Conservation (phyloP, 371 early-diverging fungal genomes). For the Entomophthora muscae region DNA sequence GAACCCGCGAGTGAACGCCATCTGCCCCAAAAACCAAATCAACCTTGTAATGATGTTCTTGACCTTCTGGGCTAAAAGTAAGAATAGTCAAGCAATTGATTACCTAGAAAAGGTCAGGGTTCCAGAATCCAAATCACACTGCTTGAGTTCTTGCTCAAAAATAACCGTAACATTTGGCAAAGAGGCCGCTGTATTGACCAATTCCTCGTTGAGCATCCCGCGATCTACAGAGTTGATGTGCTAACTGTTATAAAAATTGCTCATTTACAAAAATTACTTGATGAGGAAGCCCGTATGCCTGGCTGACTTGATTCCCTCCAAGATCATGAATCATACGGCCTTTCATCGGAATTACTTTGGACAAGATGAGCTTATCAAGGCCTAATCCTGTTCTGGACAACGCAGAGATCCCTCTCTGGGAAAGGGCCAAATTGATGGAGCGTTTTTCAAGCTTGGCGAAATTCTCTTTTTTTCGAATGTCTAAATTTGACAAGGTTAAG, state of each 20-base stretch:
- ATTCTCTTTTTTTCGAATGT: slow-evolving; percentile 42
- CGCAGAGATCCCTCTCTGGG: slow-evolving; percentile 72
- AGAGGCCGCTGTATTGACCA: slow-evolving; percentile 50
- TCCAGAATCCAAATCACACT: slow-evolving; percentile 41
- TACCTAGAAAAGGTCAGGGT: neutral
- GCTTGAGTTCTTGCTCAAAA: slow-evolving; percentile 40
- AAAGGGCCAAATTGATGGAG: slow-evolving; percentile 89
- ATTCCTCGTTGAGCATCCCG: slow-evolving; percentile 53
- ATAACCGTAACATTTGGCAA: slow-evolving; percentile 38
- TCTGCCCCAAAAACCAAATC: slow-evolving; percentile 91
- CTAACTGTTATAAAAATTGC: slow-evolving; percentile 16
- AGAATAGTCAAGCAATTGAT: neutral
- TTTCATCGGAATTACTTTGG: slow-evolving; percentile 72
- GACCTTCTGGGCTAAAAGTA: slow-evolving; percentile 19
- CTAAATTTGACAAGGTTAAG: slow-evolving; percentile 17
- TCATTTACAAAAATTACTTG: neutral
- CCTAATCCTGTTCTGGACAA: slow-evolving; percentile 45
- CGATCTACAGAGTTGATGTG: slow-evolving; percentile 90
- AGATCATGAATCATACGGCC: slow-evolving; percentile 81
- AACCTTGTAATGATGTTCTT: neutral
- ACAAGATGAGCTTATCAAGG: slow-evolving; percentile 41
- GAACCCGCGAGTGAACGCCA: slow-evolving; percentile 72
- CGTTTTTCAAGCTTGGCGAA: slow-evolving; percentile 33
- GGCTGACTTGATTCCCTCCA: slow-evolving; percentile 50
- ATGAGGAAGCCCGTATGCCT: slow-evolving; percentile 40